Percentiles rank a stretch among this genome's conserved stretches.
Conservation (phyloP, 257 asterid genomes). For the Vinca minor region DNA sequence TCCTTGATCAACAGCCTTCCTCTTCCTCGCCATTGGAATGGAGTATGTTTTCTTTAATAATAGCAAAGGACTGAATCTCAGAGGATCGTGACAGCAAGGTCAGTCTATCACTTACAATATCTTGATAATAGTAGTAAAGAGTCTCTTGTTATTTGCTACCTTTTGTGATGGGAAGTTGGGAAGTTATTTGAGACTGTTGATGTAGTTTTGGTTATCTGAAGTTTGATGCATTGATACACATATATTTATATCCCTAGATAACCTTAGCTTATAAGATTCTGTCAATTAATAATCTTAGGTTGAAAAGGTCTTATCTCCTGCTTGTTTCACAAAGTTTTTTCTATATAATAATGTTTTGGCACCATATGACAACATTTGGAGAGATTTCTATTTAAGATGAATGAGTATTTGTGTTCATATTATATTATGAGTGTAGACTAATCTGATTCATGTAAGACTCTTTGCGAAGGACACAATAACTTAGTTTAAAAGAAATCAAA, state of each 20-base stretch:
- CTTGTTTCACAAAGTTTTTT: constrained; percentile 7
- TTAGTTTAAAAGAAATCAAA: too few relatives aligned
- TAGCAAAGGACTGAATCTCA: too few relatives aligned
- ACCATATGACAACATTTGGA: constrained; percentile 11
- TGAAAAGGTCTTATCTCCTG: not conserved
- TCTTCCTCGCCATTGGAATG: constrained; percentile 52
- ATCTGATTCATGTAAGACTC: too few relatives aligned
- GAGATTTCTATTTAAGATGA: constrained; percentile 5
- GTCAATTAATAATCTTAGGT: not conserved
- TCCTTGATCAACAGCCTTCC: constrained; percentile 36
- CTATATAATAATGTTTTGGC: constrained; percentile 6
- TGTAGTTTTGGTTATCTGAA: not conserved
- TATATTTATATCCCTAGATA: constrained; percentile 6
- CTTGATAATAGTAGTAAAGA: too few relatives aligned
- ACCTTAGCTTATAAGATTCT: not conserved
- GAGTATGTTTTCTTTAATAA: not conserved
- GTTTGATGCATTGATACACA: not conserved
- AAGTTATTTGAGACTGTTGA: not conserved
- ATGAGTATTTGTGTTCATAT: not conserved
- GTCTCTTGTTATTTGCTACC: too few relatives aligned
- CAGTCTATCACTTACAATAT: too few relatives aligned
- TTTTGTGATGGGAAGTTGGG: too few relatives aligned
- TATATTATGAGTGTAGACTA: too few relatives aligned
- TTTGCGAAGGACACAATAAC: too few relatives aligned
- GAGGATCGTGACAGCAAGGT: too few relatives aligned